A percentile compares a stretch with the other conserved stretches of the same genome.
phyloP scores from a whole-genome alignment of 2,329 filamentous ascomycete genomes.

The Atkinsonella hypoxylon region DNA sequence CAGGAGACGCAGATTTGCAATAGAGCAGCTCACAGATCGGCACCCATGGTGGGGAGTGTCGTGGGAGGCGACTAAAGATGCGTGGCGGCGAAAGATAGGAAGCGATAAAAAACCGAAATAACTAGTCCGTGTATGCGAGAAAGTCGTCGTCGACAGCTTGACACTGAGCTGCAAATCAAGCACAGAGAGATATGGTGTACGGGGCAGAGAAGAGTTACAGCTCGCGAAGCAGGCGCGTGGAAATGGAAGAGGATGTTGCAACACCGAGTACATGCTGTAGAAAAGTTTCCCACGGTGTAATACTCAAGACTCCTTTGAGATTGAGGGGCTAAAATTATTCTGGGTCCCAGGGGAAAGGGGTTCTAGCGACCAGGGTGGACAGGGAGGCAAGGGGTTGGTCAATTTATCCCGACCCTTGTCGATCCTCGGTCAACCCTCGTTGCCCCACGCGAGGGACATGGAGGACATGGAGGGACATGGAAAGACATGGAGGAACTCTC shows the following conservation, averaged over 20 bases:
- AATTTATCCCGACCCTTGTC: no score
- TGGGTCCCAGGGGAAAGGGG: constrained; percentile 16
- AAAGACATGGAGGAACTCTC: not conserved
- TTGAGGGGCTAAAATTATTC: constrained; percentile 29
- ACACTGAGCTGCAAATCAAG: constrained; percentile 3
- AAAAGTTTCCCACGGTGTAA: constrained; percentile 9
- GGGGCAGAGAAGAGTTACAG: constrained; percentile 3
- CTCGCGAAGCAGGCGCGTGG: constrained; percentile 11
- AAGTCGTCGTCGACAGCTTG: constrained; percentile 7
- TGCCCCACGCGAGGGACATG: not conserved
- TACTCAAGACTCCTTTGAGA: constrained; percentile 3
- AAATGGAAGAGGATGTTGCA: constrained; percentile 13
- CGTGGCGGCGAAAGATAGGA: constrained; percentile 3
- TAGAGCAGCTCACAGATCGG: constrained; percentile 24
- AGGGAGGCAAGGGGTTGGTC: not conserved
- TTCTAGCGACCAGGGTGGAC: not conserved
- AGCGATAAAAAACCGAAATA: constrained; percentile 2
- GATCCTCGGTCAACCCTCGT: no score
- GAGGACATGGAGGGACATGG: not conserved
- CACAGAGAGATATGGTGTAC: not conserved
- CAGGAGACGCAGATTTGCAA: not conserved
- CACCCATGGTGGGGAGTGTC: constrained; percentile 25
- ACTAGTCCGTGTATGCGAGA: not conserved
- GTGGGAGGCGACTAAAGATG: constrained; percentile 5
- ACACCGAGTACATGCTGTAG: constrained; percentile 17